phyloP scores from a whole-genome alignment of 1,139 yeast species.

The Pichia sp. region DNA sequence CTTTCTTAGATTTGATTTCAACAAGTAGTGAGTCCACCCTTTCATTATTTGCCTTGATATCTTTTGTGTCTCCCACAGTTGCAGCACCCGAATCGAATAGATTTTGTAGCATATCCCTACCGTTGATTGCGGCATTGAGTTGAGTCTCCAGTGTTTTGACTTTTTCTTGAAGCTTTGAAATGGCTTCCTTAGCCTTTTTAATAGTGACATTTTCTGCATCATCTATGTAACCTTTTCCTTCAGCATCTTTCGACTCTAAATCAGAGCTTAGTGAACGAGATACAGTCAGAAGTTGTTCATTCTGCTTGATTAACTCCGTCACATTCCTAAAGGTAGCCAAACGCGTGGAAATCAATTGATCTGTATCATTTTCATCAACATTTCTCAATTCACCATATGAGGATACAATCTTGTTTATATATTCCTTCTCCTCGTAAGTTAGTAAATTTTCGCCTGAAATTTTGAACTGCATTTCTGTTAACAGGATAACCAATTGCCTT shows the following conservation, averaged over 20 bases:
- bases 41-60: constrained; percentile 29
- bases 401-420: constrained; percentile 25
- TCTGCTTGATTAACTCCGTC: constrained; percentile 66
- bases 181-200: constrained; percentile 63
- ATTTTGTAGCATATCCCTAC: constrained; percentile 56
- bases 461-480: constrained; percentile 62
- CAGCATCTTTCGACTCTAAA: constrained; percentile 57
- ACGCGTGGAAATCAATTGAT: constrained; percentile 64
- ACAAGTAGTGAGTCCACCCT: constrained; percentile 33
- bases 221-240: constrained; percentile 60
- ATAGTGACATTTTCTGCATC: constrained; percentile 26
- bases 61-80: constrained; percentile 29
- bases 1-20: constrained; percentile 30
- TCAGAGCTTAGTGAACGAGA: constrained; percentile 67
- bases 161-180: constrained; percentile 62
- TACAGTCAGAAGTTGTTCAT: constrained; percentile 63
- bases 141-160: constrained; percentile 48
- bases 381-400: constrained; percentile 47
- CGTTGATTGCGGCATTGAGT: constrained; percentile 52
- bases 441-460: constrained; percentile 38
- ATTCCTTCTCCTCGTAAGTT: constrained; percentile 29
- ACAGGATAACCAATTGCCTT: constrained; percentile 69
- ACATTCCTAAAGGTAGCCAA: constrained; percentile 66
- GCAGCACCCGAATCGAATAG: constrained; percentile 37
- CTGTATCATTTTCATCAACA: constrained; percentile 58